Evolutionary conservation across 306 rosid genomes (phyloP), one percentile per base, ranked within the genome.

Genomic region (Cajanus cajan): DNA sequence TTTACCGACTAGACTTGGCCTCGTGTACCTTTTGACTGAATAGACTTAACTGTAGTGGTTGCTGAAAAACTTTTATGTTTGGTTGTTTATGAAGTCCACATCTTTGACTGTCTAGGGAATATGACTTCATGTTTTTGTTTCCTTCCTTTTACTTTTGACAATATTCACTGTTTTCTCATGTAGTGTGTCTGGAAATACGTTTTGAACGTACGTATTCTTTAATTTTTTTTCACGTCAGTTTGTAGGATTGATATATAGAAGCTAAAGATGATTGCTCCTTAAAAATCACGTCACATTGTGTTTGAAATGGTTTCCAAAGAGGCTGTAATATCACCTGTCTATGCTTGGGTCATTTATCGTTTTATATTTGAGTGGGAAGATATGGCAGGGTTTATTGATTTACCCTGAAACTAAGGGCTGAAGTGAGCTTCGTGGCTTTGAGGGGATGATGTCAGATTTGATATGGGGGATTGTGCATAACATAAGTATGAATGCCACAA

Each of bases 51-150:
- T 57, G 4, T 45, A 24, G 65, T 44, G 72, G 57, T 68, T 22
- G 31, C 37, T 55, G 76, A 36, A 39, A 10, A 10, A 54, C 37
- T 54, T 24, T 69, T 13, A 9, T 39, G 51, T n/a, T 76, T 70
- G 44, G 5, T 62, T 62, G 44, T 71, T 64, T 48, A 21, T 13
- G 54, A 44, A 50, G 80, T 55, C 50, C 33, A 47, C 48, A 44
- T 71, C 58, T 41, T 78, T 45, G 80, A 62, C 44, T 16, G 8
- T 50, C 24, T 70, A 15, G 70, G 74, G 61, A 15, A 2, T 64
- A 21, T 58, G 77, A 45, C 44, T 59, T 2, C 22, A 19, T 47
- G 33, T 54, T 36, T 8, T 31, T 58, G 1, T 28, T 24, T 24
- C 1, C 24, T 57, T 57, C 1, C 40, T 59, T 55, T 50, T 41